phyloP scores from a whole-genome alignment of 495 filamentous ascomycete genomes.

The Daldinia caldariorum region DNA sequence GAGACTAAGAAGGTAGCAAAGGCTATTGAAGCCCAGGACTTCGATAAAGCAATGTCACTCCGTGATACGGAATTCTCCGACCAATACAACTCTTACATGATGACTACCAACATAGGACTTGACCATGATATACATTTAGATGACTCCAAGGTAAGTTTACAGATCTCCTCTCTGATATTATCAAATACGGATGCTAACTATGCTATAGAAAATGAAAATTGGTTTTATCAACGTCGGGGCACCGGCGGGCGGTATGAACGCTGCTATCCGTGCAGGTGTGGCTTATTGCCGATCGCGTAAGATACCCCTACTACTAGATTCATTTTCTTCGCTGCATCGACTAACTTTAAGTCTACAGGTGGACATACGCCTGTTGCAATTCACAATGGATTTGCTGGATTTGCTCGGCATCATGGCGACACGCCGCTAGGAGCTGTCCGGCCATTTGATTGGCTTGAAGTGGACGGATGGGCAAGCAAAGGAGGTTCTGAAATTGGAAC shows the following conservation, averaged over 20 bases:
- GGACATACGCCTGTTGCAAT: constrained; percentile 92
- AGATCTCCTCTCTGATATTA: neutral
- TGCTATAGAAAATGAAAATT: constrained; percentile 80
- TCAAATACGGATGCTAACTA: constrained; percentile 30
- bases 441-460: constrained; percentile 88
- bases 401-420: constrained; percentile 89
- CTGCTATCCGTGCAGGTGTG: constrained; percentile 91
- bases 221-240: constrained; percentile 97
- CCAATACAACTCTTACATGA: constrained; percentile 87
- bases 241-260: constrained; percentile 99
- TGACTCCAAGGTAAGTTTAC: constrained; percentile 70
- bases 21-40: constrained; percentile 83
- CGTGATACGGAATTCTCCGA: constrained; percentile 95
- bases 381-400: constrained; percentile 96
- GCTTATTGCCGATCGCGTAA: constrained; percentile 90
- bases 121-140: constrained; percentile 65
- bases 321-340: neutral
- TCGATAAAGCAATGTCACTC: constrained; percentile 82
- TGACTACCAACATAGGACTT: constrained; percentile 73
- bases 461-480: constrained; percentile 93
- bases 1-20: constrained; percentile 83
- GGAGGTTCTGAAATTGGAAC: constrained; percentile 98
- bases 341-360: constrained; percentile 24
- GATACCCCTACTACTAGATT: constrained; percentile 2
- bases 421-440: constrained; percentile 83